Base-by-base conservation (phyloP, 495 filamentous ascomycete species). In the Paragyromitra xinjiangensis region DNA sequence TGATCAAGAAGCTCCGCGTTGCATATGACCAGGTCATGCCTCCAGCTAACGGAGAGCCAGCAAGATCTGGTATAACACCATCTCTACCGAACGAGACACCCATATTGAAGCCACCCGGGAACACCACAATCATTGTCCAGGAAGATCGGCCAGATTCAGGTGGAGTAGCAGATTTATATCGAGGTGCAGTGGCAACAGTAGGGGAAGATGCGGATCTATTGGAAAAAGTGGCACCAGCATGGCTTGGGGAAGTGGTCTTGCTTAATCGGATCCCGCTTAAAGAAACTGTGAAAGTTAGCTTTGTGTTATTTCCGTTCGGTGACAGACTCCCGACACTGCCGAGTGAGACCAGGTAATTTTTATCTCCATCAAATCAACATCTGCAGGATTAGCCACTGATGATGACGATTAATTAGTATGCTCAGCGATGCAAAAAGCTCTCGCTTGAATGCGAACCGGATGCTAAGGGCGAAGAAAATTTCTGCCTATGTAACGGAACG, bases 391-490 rank as follows among this genome's bases (percentile, higher is more conserved):
- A 2, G 16, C 50, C 6, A 19, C 56, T 71, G n/a, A 71, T 26
- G 51, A 50, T 58, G 50, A 16, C 40, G 12, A 56, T 73, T 7
- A 65, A 62, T 3, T 34, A 74, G 59, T 29, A 62, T 66, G 45
- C 48, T 58, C 65, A 81, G 76, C 19, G 80, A 82, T 50, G 79
- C 68, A 29, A 82, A 83, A 42, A 72, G 58, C 51, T 79, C 93
- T 63, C 90, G 95, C 39, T 87, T 99, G 71, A 99, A 98, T 82
- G 95, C 95, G 39, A 99, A 98, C 81, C 88, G 95, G 39, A 98
- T 99, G 96, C 87, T 99, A 39, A 89, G 95, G 56, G 92, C 94
- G 3, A 95, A 93, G 85, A 99, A 98, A 86, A 93, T 99, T n/a
- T 84, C 97, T 45, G 90, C 89, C 0, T 99, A 99, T 79, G 90